Evolutionary conservation across 352 stramenopile genomes (phyloP).

Genomic region (Phytophthora constricta): DNA sequence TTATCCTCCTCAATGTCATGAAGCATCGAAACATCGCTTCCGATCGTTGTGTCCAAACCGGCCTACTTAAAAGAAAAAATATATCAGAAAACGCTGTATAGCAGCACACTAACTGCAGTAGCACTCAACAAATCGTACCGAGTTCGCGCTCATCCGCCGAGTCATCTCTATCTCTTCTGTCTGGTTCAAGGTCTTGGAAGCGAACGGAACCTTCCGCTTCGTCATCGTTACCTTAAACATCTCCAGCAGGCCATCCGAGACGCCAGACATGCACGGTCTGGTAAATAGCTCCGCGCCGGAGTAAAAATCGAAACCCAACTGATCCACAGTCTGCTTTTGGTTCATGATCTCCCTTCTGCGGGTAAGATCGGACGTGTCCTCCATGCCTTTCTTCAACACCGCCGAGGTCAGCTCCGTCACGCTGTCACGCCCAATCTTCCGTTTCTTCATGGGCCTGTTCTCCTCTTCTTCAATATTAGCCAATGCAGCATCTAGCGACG

Average conservation of each 20-base stretch:
- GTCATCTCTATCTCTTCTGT: conserved; percentile 67
- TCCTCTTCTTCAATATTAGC: conserved; percentile 50
- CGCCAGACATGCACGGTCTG: conserved; percentile 57
- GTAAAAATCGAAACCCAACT: conserved; percentile 26
- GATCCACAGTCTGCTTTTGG: conserved; percentile 28
- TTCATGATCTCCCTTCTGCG: conserved; percentile 56
- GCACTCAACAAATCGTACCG: conserved; percentile 36
- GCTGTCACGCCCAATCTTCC: conserved; percentile 80
- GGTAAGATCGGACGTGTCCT: conserved; percentile 79
- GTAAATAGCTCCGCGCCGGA: conserved; percentile 58
- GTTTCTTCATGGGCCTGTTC: conserved; percentile 75
- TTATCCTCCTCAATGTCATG: conserved; percentile 53
- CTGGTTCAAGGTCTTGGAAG: conserved; percentile 37
- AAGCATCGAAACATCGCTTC: conserved; percentile 38
- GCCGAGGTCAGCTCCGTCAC: conserved; percentile 82
- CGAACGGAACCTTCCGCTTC: conserved; percentile 84
- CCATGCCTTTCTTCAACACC: conserved; percentile 80
- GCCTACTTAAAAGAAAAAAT: conserved; percentile 18
- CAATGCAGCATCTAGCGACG: conserved; percentile 72
- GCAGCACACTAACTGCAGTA: no score
- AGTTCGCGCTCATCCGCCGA: conserved; percentile 66
- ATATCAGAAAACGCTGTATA: conserved; percentile 8
- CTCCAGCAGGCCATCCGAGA: conserved; percentile 63
- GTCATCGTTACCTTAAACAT: conserved; percentile 90
- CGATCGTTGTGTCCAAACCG: conserved; percentile 32